These are phyloP conservation scores for Fraxinus sp. DNA, from an alignment of 305 asterid genomes.

Conservation along the genomic window DNA sequence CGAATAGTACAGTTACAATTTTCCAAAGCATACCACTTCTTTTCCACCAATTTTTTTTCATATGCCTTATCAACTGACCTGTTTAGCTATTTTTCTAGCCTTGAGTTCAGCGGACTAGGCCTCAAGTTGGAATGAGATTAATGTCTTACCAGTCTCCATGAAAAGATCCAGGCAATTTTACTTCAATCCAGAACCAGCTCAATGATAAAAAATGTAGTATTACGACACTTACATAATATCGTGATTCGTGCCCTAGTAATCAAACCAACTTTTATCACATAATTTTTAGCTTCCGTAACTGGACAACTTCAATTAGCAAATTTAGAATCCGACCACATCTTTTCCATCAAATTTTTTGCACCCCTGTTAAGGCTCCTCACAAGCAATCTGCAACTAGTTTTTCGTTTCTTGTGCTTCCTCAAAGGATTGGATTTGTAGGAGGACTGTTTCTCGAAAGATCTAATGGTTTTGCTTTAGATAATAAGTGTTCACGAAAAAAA, in stretches of 20 bases:
- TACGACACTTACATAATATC: slow-evolving; percentile 74
- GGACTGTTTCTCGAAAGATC: slow-evolving; percentile 48
- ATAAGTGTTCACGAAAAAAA: slow-evolving; percentile 38
- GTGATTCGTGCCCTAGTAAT: slow-evolving; percentile 53
- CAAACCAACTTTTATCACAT: slow-evolving; percentile 64
- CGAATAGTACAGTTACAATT: no score
- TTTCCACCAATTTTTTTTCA: no score
- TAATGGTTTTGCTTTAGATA: slow-evolving; percentile 50
- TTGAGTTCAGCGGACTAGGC: slow-evolving; percentile 94
- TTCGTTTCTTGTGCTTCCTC: slow-evolving; percentile 62
- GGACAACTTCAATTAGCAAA: slow-evolving; percentile 60
- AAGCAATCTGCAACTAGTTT: slow-evolving; percentile 63
- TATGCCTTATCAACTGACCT: slow-evolving; percentile 46
- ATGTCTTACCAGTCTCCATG: slow-evolving; percentile 80
- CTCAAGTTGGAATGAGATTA: slow-evolving; percentile 81
- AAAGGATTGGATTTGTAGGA: slow-evolving; percentile 42
- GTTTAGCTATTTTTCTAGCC: slow-evolving; percentile 47
- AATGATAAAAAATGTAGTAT: slow-evolving; percentile 53
- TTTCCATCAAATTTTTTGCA: slow-evolving; percentile 59
- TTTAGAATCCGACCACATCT: slow-evolving; percentile 64
- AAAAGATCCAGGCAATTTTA: slow-evolving; percentile 66
- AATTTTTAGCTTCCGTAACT: slow-evolving; percentile 59
- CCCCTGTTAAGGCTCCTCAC: slow-evolving; percentile 14
- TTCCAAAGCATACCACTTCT: slow-evolving; percentile 24
- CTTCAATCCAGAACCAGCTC: slow-evolving; percentile 56